phyloP scores from a whole-genome alignment of 202 grass and related monocot genomes.

The Elaeis oleifera region DNA sequence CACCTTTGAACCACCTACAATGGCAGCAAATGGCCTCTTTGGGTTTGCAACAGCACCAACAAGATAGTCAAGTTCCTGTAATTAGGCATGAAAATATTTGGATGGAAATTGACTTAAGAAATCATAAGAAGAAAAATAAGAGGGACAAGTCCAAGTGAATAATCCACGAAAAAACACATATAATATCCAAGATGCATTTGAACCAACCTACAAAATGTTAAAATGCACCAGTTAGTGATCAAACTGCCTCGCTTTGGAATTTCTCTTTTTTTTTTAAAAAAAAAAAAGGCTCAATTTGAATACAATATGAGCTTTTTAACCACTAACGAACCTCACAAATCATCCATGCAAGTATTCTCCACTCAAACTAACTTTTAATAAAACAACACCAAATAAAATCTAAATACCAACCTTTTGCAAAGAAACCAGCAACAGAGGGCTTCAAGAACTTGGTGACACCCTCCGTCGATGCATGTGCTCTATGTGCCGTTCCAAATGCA shows the following conservation, averaged over 20 bases:
- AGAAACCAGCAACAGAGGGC: conserved; percentile 53
- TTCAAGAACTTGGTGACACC: conserved; percentile 37
- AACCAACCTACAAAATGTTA: too few species aligned
- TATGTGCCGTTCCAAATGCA: conserved; percentile 48
- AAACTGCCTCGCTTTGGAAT: too few species aligned
- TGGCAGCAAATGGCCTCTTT: conserved; percentile 60
- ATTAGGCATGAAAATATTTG: conserved; percentile 4
- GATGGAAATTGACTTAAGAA: conserved; percentile 9
- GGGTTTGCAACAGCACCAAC: conserved; percentile 59
- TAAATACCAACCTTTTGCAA: conserved; percentile 37
- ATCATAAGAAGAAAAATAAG: neutral
- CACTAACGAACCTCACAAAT: neutral
- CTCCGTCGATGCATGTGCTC: conserved; percentile 29
- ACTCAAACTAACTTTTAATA: neutral
- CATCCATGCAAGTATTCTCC: neutral
- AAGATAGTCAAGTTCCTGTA: conserved; percentile 47
- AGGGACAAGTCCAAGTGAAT: neutral
- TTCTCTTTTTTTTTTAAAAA: too few species aligned
- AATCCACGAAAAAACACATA: too few species aligned
- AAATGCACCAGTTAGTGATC: too few species aligned
- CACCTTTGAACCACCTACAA: conserved; percentile 65
- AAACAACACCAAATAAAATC: neutral
- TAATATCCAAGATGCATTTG: too few species aligned
- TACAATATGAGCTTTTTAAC: too few species aligned
- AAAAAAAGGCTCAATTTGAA: too few species aligned